Evolutionary conservation across 139 green algal genomes (phyloP), one percentile per base, ranked within the genome.

Genomic region (Deuterostichococcus epilithicus): DNA sequence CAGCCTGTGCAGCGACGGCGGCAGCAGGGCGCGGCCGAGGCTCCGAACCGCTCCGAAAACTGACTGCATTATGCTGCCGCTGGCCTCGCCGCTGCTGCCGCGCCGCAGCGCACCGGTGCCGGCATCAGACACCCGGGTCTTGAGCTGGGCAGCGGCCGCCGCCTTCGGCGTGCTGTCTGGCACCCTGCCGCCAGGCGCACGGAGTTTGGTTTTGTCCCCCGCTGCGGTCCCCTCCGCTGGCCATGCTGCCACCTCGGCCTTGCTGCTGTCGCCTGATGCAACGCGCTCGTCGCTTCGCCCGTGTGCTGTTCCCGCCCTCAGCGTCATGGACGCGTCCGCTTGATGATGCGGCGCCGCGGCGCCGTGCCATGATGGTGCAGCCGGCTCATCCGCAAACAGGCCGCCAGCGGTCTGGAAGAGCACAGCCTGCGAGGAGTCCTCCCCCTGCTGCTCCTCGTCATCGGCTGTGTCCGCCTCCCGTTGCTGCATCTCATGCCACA

Each of bases 401-500:
- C 77, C 83, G 18, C 58, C 84, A 70, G 81, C 81, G 70, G 78
- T 58, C 33, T 38, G 74, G 68, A 73, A 82, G 45, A 73, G 73
- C 13, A 0, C 74, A 58, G 39, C 68, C 42, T 28, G 36, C 1
- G 47, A 33, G 33, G 47, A n/a, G 13, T 39, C 34, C 8, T 72
- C 33, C 34, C 63, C 47, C 18, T 68, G 68, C 0, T 65, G 58
- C 18, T 42, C 26, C 37, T 74, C 72, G 0, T 60, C 74, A 33
- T 20, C 52, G 18, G 26, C 10, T 33, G 68, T 30, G 25, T n/a
- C 20, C 25, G 30, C 63, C 68, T 77, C 13, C 35, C 87, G 71
- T 69, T 83, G 71, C 79, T 83, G 80, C 88, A 91, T 91, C 60
- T 86, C 75, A 32, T 92, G 84, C 88, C 88, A 92, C 71, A 92